phyloP scores from a whole-genome alignment of 345 rosid species.

The Excoecaria cochinchinensis region DNA sequence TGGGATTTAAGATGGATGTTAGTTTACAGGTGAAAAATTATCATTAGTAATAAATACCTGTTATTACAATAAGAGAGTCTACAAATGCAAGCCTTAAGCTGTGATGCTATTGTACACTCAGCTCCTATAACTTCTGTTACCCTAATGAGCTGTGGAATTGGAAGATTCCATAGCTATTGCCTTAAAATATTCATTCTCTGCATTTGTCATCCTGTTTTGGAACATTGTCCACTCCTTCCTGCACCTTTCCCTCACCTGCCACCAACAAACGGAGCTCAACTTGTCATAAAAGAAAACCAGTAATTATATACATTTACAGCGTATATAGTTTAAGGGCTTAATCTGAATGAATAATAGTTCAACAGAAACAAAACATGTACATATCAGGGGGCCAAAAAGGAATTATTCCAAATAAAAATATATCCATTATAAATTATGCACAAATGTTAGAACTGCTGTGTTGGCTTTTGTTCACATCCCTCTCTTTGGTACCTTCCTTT shows the following conservation, averaged over 20 bases:
- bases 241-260: conserved; percentile 90
- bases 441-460: too few relatives aligned
- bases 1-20: neutral
- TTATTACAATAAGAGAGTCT: conserved; percentile 24
- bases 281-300: neutral
- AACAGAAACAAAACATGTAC: too few relatives aligned
- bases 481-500: too few relatives aligned
- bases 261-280: neutral
- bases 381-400: neutral
- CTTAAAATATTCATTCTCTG: conserved; percentile 61
- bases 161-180: conserved; percentile 31
- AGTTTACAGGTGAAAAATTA: conserved; percentile 2
- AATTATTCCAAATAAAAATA: neutral
- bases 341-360: too few relatives aligned
- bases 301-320: too few relatives aligned
- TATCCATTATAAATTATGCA: too few relatives aligned
- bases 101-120: conserved; percentile 24
- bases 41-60: conserved; percentile 10
- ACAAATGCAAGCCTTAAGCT: conserved; percentile 22
- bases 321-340: too few relatives aligned
- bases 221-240: conserved; percentile 79
- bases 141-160: conserved; percentile 41
- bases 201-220: conserved; percentile 49
- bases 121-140: conserved; percentile 12
- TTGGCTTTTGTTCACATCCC: too few relatives aligned